Percentiles rank a stretch among this genome's conserved stretches.
phyloP scores from a whole-genome alignment of 352 stramenopile species.

The Pythium rhizo-oryzae region DNA sequence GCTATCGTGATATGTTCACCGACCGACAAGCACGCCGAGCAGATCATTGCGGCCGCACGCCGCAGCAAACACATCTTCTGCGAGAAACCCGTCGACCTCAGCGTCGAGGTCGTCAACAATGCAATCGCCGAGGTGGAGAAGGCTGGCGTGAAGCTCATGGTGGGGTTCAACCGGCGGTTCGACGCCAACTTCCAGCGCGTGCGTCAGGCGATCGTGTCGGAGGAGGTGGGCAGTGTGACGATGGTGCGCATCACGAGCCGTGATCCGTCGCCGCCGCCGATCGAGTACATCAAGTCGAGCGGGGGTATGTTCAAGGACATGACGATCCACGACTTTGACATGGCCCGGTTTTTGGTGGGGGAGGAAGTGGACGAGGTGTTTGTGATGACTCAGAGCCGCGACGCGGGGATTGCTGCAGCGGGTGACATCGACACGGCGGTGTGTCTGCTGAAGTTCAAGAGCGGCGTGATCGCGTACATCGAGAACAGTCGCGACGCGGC shows the following conservation, averaged over 20 bases:
- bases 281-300: slow-evolving; percentile 56
- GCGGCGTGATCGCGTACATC: slow-evolving; percentile 92
- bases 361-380: slow-evolving; percentile 72
- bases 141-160: slow-evolving; percentile 94
- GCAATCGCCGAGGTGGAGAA: slow-evolving; percentile 50
- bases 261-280: slow-evolving; percentile 32
- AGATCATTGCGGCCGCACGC: slow-evolving; percentile 93
- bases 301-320: slow-evolving; percentile 96
- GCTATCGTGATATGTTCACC: slow-evolving; percentile 97
- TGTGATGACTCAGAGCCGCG: slow-evolving; percentile 57
- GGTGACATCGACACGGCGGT: slow-evolving; percentile 92
- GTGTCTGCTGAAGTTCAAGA: slow-evolving; percentile 91
- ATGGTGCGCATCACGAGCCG: slow-evolving; percentile 81
- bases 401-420: slow-evolving; percentile 65
- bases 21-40: slow-evolving; percentile 92
- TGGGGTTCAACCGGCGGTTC: slow-evolving; percentile 93
- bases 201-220: slow-evolving; percentile 73
- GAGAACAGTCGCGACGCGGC: slow-evolving; percentile 94
- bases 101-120: slow-evolving; percentile 67
- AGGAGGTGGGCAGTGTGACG: slow-evolving; percentile 91
- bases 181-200: slow-evolving; percentile 94
- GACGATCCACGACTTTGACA: slow-evolving; percentile 97
- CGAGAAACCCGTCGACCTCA: slow-evolving; percentile 96
- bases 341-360: slow-evolving; percentile 92
- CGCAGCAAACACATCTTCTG: slow-evolving; percentile 96